Percentiles rank a stretch among this genome's conserved stretches.
These are phyloP conservation scores for Elaphomyces granulatus DNA, from an alignment of 495 filamentous ascomycete species.

Conservation along the genomic window DNA sequence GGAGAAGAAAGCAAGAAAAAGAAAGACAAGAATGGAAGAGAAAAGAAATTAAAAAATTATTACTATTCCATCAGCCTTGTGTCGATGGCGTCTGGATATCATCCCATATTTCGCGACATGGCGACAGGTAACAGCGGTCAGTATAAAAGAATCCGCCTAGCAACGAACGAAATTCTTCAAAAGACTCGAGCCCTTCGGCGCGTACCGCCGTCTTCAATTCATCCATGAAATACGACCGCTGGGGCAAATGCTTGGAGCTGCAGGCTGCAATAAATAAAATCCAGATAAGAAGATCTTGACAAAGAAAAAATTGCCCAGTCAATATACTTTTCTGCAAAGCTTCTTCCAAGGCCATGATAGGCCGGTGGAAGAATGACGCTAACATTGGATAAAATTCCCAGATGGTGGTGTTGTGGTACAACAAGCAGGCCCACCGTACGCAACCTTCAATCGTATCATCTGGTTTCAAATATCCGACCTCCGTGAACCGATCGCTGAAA, in stretches of 20 bases:
- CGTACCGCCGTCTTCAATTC: slow-evolving; percentile 21
- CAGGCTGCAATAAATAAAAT: slow-evolving; percentile 28
- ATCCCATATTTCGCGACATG: slow-evolving; percentile 24
- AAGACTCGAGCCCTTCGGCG: slow-evolving; percentile 17
- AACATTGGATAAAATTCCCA: slow-evolving; percentile 34
- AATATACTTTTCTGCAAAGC: slow-evolving; percentile 26
- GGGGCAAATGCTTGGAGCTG: slow-evolving; percentile 14
- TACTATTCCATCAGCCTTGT: no score
- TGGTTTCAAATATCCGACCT: slow-evolving; percentile 46
- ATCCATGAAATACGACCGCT: slow-evolving; percentile 23
- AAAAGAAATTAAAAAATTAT: no score
- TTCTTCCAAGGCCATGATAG: slow-evolving; percentile 24
- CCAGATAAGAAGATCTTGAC: slow-evolving; percentile 29
- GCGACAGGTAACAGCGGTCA: slow-evolving; percentile 24
- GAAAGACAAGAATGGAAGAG: no score
- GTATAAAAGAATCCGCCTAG: slow-evolving; percentile 29
- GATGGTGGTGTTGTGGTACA: slow-evolving; percentile 34
- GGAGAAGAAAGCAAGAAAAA: no score
- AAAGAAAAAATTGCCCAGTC: slow-evolving; percentile 22
- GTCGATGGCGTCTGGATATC: neutral
- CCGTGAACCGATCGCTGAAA: slow-evolving; percentile 37
- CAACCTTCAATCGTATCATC: slow-evolving; percentile 33
- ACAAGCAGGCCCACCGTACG: slow-evolving; percentile 27
- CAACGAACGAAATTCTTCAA: slow-evolving; percentile 20
- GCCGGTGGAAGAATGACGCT: slow-evolving; percentile 25